phyloP scores from a whole-genome alignment of 352 stramenopile genomes.

The Globisporangium spiculum region DNA sequence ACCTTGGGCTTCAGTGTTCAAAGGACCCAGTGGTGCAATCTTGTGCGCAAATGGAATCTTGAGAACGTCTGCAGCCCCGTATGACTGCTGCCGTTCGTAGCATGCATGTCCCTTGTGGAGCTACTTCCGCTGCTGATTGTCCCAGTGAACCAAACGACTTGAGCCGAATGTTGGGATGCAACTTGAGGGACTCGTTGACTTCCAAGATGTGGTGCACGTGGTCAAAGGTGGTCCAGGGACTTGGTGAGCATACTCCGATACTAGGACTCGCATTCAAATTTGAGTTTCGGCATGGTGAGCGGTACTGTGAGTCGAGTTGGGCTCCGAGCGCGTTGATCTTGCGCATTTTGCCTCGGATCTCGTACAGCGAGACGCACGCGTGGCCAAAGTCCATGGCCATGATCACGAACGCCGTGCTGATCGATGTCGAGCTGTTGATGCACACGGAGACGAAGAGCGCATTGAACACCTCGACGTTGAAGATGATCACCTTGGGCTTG shows the following conservation, averaged over 20 bases:
- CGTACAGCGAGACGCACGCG: neutral
- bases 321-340: neutral
- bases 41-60: neutral
- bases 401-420: neutral
- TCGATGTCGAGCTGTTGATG: conserved; percentile 12
- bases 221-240: neutral
- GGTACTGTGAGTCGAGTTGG: neutral
- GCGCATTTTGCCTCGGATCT: neutral
- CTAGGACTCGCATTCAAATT: neutral
- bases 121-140: neutral
- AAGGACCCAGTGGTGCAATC: neutral
- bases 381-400: neutral
- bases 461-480: conserved; percentile 41
- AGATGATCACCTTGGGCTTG: conserved; percentile 23
- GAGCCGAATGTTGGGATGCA: neutral
- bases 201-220: neutral
- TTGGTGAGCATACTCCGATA: neutral
- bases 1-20: neutral
- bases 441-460: conserved; percentile 38
- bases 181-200: conserved; percentile 1
- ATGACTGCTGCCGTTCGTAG: neutral
- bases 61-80: neutral
- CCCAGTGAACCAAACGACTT: neutral
- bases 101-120: neutral
- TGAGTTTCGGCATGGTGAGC: neutral